These are phyloP conservation scores for Saccharomycopsis selenospora DNA, from an alignment of 805 yeast species.

Conservation along the genomic window DNA sequence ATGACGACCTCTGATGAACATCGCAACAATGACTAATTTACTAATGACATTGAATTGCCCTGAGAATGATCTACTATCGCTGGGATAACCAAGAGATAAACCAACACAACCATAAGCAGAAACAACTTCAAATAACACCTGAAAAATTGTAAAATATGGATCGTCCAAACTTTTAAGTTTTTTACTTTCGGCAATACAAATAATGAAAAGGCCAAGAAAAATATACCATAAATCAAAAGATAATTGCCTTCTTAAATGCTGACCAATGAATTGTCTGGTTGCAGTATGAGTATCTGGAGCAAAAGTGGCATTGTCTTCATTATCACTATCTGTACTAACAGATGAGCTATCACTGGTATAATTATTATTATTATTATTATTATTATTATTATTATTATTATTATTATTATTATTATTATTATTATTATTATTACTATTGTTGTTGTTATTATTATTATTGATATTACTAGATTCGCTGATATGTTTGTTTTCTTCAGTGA, in stretches of 20 bases:
- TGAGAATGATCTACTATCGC: slow-evolving; percentile 58
- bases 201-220: slow-evolving; percentile 74
- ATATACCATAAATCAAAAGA: slow-evolving; percentile 95
- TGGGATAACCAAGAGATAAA: slow-evolving; percentile 76
- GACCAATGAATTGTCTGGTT: slow-evolving; percentile 62
- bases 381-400: slow-evolving; percentile 13
- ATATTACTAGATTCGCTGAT: no score
- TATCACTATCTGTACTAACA: slow-evolving; percentile 9
- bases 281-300: slow-evolving; percentile 30
- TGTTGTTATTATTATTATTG: no score
- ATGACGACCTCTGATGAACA: slow-evolving; percentile 92
- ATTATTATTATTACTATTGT: slow-evolving; percentile 14
- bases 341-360: no score
- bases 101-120: slow-evolving; percentile 98
- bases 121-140: slow-evolving; percentile 76
- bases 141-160: slow-evolving; percentile 58
- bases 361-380: no score
- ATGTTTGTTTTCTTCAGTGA: no score
- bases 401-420: slow-evolving; percentile 17
- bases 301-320: slow-evolving; percentile 16
- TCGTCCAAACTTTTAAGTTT: slow-evolving; percentile 40
- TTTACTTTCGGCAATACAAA: slow-evolving; percentile 78
- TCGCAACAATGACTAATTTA: slow-evolving; percentile 76
- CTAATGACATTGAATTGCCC: slow-evolving; percentile 66
- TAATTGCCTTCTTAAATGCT: slow-evolving; percentile 85